Evolutionary conservation across 2,329 filamentous ascomycete species (phyloP).

Genomic region (Aspergillus uvarum): DNA sequence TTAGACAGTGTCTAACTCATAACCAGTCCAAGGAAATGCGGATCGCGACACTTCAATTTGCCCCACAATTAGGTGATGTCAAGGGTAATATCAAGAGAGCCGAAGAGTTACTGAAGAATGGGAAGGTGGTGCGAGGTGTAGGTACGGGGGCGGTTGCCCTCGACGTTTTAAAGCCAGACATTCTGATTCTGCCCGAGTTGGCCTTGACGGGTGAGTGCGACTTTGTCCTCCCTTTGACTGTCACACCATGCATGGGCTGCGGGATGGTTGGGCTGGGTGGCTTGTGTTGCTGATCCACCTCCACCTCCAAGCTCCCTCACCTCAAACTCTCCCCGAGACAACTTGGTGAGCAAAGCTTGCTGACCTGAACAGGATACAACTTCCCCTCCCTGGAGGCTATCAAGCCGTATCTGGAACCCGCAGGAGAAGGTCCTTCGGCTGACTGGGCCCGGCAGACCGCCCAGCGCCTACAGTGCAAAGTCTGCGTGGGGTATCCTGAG

Average conservation of each 20-base stretch:
- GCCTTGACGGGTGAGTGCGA: conserved; percentile 56
- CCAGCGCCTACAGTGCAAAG: conserved; percentile 55
- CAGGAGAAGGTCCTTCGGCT: conserved; percentile 54
- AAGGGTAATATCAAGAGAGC: conserved; percentile 47
- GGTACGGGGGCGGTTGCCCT: conserved; percentile 14
- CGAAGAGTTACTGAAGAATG: conserved; percentile 42
- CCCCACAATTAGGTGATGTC: conserved; percentile 44
- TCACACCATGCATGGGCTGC: conserved; percentile 1
- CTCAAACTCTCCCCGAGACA: neutral
- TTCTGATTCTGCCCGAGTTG: conserved; percentile 63
- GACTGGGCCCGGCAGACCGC: conserved; percentile 60
- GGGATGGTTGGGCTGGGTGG: neutral
- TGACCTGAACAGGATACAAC: conserved; percentile 55
- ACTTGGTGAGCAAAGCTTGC: neutral
- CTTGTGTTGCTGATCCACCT: neutral
- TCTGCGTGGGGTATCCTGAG: conserved; percentile 66
- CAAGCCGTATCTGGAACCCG: conserved; percentile 59
- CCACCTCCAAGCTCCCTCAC: neutral
- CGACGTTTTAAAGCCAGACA: conserved; percentile 46
- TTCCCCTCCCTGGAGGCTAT: conserved; percentile 60
- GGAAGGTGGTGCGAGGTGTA: conserved; percentile 23
- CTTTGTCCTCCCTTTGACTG: conserved; percentile 1
- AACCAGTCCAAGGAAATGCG: conserved; percentile 36
- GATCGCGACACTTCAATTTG: conserved; percentile 50
- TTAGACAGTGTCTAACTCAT: neutral